Evolutionary conservation across 352 stramenopile genomes (phyloP).

Genomic region (Phytophthora melonis): DNA sequence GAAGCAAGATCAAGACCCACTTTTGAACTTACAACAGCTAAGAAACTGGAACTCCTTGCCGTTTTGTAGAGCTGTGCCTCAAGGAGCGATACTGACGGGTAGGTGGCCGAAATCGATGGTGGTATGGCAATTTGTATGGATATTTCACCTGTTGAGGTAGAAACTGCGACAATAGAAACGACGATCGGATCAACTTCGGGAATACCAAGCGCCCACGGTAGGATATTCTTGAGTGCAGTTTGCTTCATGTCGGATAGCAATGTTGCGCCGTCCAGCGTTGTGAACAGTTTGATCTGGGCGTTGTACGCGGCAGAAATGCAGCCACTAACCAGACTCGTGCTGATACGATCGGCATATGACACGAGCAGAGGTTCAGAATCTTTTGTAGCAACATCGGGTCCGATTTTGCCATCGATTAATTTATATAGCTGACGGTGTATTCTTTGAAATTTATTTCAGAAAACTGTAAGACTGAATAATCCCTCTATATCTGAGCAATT

Average conservation of each 20-base stretch:
- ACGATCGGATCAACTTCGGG: not conserved
- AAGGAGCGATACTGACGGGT: not conserved
- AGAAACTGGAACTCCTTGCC: not conserved
- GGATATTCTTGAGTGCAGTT: not conserved
- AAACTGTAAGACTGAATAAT: too few species aligned
- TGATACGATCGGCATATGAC: not conserved
- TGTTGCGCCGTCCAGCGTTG: not conserved
- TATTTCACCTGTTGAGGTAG: not conserved
- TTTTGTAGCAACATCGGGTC: not conserved
- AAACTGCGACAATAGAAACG: not conserved
- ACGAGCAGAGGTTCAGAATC: not conserved
- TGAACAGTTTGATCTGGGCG: not conserved
- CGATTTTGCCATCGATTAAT: too few species aligned
- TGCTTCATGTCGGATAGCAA: not conserved
- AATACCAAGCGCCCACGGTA: not conserved
- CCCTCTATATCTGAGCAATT: too few species aligned
- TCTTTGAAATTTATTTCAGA: too few species aligned
- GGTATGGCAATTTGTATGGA: not conserved
- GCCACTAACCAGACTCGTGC: not conserved
- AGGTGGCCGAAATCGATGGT: not conserved
- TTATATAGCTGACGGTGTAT: too few species aligned
- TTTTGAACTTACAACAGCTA: not conserved
- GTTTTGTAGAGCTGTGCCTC: not conserved
- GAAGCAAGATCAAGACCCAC: not conserved
- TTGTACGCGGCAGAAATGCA: not conserved